Evolutionary conservation across 192 early-diverging fungal genomes (phyloP), one percentile per base, ranked within the genome.

Genomic region (Umbelopsis isabellina): DNA sequence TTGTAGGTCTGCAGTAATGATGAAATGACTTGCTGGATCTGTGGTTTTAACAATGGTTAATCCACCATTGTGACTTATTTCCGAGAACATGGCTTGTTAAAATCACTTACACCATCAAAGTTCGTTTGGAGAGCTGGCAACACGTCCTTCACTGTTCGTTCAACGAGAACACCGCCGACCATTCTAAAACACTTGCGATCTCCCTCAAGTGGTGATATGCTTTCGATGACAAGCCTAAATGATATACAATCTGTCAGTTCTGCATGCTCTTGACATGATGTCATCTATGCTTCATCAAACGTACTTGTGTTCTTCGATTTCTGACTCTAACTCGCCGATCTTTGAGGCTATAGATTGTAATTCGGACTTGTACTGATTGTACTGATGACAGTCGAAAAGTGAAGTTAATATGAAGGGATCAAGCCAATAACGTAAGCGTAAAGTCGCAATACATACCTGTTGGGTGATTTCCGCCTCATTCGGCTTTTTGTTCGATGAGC

Each of bases 271-370:
- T 46, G 49, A 30, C n/a, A 74, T n/a, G 37, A 67, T 15, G 15
- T 11, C 11, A 46, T n/a, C 8, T 2, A 16, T 7, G 22, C 52
- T 11, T 15, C 27, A 16, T 51, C 49, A 20, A 15, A 23, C 69
- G 76, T 82, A 94, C 93, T 90, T 88, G 86, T 98, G 95, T 80
- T 98, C 97, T 73, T 96, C 95, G 22, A 90, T 82, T 76, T 98
- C 94, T 49, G 88, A 85, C 79, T 98, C 97, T 25, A 98, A 84
- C 77, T 98, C 97, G 21, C 94, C 95, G 68, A 97, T 86, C 84
- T 98, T 98, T 73, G 88, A 85, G 25, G 95, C 94, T 33, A 98
- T 82, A 22, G 83, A 82, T 69, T 92, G 89, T 65, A 98, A 85
- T 71, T 98, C 93, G 46, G 86, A 84, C 88, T 90, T 92, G 84